phyloP scores from a whole-genome alignment of 768 basidiomycete genomes.

The Auricularia cornea region DNA sequence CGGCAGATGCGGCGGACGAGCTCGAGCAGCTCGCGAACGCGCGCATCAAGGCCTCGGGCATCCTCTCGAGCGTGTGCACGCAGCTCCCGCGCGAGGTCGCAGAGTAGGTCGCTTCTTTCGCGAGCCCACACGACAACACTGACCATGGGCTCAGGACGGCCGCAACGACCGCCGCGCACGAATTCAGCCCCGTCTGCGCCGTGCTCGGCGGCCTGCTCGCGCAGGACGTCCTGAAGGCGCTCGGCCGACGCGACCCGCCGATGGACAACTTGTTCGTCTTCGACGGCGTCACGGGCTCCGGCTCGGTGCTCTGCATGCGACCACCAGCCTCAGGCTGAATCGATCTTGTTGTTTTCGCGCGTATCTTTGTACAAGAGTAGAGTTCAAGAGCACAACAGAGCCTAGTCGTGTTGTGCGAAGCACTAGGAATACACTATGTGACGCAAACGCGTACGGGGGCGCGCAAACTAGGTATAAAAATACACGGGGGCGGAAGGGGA shows the following conservation, averaged over 20 bases:
- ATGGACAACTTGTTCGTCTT: constrained; percentile 89
- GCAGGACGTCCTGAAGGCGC: constrained; percentile 88
- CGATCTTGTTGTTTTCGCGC: too few species aligned
- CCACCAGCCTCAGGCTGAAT: background rate
- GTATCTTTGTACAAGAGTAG: too few species aligned
- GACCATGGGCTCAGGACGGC: too few species aligned
- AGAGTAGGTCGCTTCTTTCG: constrained; percentile 39
- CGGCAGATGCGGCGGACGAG: constrained; percentile 38
- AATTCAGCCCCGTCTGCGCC: constrained; percentile 90
- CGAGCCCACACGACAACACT: background rate
- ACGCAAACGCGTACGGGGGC: too few species aligned
- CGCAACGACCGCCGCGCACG: constrained; percentile 61
- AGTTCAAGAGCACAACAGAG: too few species aligned
- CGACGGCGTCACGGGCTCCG: constrained; percentile 73
- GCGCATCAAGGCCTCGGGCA: constrained; percentile 50
- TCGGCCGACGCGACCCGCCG: constrained; percentile 85
- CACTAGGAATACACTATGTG: too few species aligned
- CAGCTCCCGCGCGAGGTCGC: constrained; percentile 50
- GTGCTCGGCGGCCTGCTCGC: constrained; percentile 91
- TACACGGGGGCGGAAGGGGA: too few species aligned
- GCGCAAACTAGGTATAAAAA: too few species aligned
- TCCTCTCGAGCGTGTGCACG: constrained; percentile 60
- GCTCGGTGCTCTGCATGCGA: constrained; percentile 38
- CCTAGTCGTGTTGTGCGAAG: too few species aligned
- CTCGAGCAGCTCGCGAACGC: constrained; percentile 57